A percentile compares a stretch with the other conserved stretches of the same genome.
phyloP scores from a whole-genome alignment of 768 basidiomycete species.

The Asterophora lycoperdoides region DNA sequence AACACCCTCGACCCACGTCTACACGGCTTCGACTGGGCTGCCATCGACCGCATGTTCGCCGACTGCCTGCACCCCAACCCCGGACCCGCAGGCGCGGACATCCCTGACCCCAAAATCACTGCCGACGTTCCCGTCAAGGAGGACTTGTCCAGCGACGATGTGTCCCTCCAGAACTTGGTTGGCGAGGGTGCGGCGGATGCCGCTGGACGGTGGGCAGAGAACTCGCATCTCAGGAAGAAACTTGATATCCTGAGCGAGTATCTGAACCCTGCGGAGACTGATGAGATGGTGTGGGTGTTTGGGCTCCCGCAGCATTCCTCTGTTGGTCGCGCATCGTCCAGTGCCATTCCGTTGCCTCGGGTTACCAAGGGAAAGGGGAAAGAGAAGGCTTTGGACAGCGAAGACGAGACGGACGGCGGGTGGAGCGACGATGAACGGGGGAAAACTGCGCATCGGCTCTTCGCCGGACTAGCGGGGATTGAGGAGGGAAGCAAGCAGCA shows the following conservation, averaged over 20 bases:
- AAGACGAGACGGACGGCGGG: constrained; percentile 29
- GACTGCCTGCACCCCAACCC: constrained; percentile 42
- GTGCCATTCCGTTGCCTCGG: neutral
- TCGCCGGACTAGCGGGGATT: constrained; percentile 39
- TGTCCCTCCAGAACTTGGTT: constrained; percentile 62
- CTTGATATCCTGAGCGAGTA: constrained; percentile 41
- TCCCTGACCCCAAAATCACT: constrained; percentile 1
- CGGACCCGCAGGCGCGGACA: constrained; percentile 3
- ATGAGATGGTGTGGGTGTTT: constrained; percentile 30
- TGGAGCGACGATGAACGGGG: constrained; percentile 50
- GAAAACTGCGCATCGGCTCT: constrained; percentile 53
- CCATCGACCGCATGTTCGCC: constrained; percentile 65
- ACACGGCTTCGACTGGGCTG: constrained; percentile 66
- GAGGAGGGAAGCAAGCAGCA: constrained; percentile 27
- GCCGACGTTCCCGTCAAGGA: constrained; percentile 11
- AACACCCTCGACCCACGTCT: constrained; percentile 62
- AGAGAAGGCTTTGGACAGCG: constrained; percentile 23
- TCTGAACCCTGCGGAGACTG: constrained; percentile 34
- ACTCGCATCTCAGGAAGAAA: constrained; percentile 39
- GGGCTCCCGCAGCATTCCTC: constrained; percentile 11
- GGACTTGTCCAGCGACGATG: constrained; percentile 36
- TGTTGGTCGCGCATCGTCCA: neutral
- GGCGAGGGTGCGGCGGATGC: constrained; percentile 45
- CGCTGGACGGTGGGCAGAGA: constrained; percentile 55
- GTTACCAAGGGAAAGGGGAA: constrained; percentile 17